Base-by-base conservation (phyloP, 306 rosid genomes). In the Abrus pulchellus region DNA sequence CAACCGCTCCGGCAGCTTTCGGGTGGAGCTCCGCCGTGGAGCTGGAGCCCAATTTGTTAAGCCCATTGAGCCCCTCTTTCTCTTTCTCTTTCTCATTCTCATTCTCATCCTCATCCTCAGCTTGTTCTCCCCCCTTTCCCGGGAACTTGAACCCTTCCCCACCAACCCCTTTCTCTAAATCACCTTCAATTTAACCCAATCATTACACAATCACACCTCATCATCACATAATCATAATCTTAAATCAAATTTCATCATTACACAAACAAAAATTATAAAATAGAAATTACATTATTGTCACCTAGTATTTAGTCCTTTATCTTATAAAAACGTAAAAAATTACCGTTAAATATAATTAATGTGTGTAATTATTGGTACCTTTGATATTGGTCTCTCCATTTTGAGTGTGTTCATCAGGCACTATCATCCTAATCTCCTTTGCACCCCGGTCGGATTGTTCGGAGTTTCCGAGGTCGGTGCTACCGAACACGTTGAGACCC, bases 381-480 rank as follows among this genome's bases (percentile, higher is more conserved):
- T 72, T 80, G 29, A 87, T 88, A 72, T 84, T 90, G 62, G 50
- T 70, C 72, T 94, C 97, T 1, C 88, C 92, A 83, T 88, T 92
- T 76, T 77, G 97, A 9, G 84, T 88, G 20, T 88, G 93, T 40
- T 92, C 98, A 47, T 91, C 88, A 41, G 91, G 74, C 2, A 94
- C 97, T 63, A 94, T 44, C 98, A 94, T 92, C 62, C 97, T 83
- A 61, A 94, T 94, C 89, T 94, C 98, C 59, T 92, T 94, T 10
- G 98, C 97, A 14, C 97, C 92, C 50, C 83, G 91, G 76, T 91
- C 98, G 28, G 94, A 85, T 70, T 92, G 94, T 65, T 94, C 94
- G 0, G 97, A 76, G 2, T 85, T 72, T 2, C 86, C 86, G 36
- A 67, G 72, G 54, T 67, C 92, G 6, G 79, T 65, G 52, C 88